Base-by-base conservation (phyloP, 1,139 yeast species). In the Torulaspora globosa region DNA sequence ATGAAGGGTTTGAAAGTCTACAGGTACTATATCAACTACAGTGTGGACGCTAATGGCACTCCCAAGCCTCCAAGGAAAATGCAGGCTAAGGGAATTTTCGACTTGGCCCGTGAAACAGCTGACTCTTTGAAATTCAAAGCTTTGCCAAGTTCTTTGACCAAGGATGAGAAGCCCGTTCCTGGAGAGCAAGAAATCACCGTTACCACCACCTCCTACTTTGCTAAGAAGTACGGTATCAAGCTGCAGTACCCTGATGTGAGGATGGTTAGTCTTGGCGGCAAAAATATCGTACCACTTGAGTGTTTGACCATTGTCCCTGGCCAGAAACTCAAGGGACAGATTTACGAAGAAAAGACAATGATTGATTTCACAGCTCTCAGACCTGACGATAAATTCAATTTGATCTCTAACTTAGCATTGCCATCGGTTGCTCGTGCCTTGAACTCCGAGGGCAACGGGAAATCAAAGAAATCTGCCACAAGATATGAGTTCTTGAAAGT, bases 271-370 rank as follows among this genome's bases (percentile, higher is more conserved):
- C 39, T 55, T 21, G 55, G 57, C 29, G 57, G 55, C 42, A 41
- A 45, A 24, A 49, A 49, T 27, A 38, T 46, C n/a, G 53, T 53
- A n/a, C 58, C 58, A 16, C 48, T 56, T 15, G 57, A 55, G 47
- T 53, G 57, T 48, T 43, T 52, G 33, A 51, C 48, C 14, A 55
- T 55, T 24, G 51, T 53, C 16, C 57, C 57, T 30, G 57, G 59
- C 33, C 58, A 55, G 39, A 55, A 53, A 43, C 43, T 54, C 16
- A 55, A 52, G 47, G 58, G 57, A 29, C 32, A 27, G 27, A 30
- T 54, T 26, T 35, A 37, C 12, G 55, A 54, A 36, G 56, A 47
- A 26, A 46, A 42, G 12, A 36, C 52, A 19, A 42, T 48, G 30
- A 54, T 54, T 33, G 50, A 54, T 24, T 55, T 54, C 36, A 50